Conservation (phyloP, 2,329 filamentous ascomycete species). For the Sarocladium brachiariae region DNA sequence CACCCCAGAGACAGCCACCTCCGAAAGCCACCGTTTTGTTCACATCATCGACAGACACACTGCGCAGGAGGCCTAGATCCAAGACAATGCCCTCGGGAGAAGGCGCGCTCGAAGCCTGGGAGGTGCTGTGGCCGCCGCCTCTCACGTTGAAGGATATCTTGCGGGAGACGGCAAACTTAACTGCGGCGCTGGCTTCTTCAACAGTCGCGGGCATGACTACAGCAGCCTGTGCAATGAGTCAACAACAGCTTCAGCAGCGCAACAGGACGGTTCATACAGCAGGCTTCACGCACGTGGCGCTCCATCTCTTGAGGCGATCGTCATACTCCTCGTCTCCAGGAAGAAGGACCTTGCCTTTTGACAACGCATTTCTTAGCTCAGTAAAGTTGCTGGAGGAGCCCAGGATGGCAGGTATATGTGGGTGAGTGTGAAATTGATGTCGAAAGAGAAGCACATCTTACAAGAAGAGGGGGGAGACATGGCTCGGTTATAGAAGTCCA, state of each 20-base stretch:
- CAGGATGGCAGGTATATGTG: no score
- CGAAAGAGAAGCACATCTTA: no score
- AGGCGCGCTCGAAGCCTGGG: slow-evolving; percentile 32
- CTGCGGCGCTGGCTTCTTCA: slow-evolving; percentile 32
- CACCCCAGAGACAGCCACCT: slow-evolving; percentile 46
- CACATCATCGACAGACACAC: slow-evolving; percentile 39
- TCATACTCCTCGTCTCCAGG: slow-evolving; percentile 9
- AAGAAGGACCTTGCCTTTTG: slow-evolving; percentile 1
- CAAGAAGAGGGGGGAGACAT: no score
- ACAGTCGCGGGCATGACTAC: slow-evolving; percentile 34
- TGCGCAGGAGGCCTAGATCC: slow-evolving; percentile 44
- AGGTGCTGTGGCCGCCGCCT: slow-evolving; percentile 50
- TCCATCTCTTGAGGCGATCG: slow-evolving; percentile 7
- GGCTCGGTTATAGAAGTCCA: no score
- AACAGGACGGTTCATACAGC: slow-evolving; percentile 2
- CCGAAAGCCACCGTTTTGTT: slow-evolving; percentile 39
- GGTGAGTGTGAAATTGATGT: no score
- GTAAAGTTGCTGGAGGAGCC: neutral
- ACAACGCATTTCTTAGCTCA: neutral
- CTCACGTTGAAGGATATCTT: slow-evolving; percentile 44
- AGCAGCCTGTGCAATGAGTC: slow-evolving; percentile 26
- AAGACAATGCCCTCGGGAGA: slow-evolving; percentile 49
- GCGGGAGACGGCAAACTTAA: slow-evolving; percentile 37
- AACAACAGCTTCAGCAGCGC: neutral
- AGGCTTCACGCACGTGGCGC: slow-evolving; percentile 8